Base-by-base conservation (phyloP, 805 yeast genomes). In the Kluyveromyces aestuarii region DNA sequence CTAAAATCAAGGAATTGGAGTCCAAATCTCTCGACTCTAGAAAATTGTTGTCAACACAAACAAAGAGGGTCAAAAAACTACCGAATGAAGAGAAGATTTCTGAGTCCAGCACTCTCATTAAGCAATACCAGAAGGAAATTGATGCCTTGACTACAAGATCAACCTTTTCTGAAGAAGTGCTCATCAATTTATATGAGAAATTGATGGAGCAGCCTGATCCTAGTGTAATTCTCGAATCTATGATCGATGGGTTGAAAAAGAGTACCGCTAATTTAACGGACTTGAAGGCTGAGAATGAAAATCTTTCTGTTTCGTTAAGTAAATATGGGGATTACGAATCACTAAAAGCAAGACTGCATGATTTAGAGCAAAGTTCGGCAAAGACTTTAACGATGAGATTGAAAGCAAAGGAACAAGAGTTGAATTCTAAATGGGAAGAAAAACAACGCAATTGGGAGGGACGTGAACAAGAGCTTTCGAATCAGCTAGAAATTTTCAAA, bases 171-270 rank as follows among this genome's bases (percentile, higher is more conserved):
- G 98, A 93, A 59, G 71, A 75, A 37, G 74, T 81, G 30, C 84
- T 93, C 59, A 78, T 89, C 62, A 80, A 81, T 17, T 72, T 87
- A 19, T 91, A 91, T 69, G 72, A 87, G 48, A 72, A 80, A 14
- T 69, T 91, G 6, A 87, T 89, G 6, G 96, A 90, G 63, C 90
- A 95, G 0, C 97, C 97, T 0, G 97, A 91, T 68, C 98, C 98
- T 1, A 79, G 76, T 52, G 95, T 96, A 5, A 65, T 90, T 40
- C 68, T 91, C 50, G 85, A 84, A 56, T 75, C 80, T 37, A 79
- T 90, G 1, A 61, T 85, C 27, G 87, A 82, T 45, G 64, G 74
- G 3, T 75, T 77, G 17, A 71, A 75, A 1, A 70, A 75, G 18
- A 87, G 85, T 46, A 68, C 75, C 7, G 75, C 73, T 2, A 65